These are phyloP conservation scores for Aureobasidium namibiae DNA, from an alignment of 2,329 filamentous ascomycete genomes.

Conservation along the genomic window DNA sequence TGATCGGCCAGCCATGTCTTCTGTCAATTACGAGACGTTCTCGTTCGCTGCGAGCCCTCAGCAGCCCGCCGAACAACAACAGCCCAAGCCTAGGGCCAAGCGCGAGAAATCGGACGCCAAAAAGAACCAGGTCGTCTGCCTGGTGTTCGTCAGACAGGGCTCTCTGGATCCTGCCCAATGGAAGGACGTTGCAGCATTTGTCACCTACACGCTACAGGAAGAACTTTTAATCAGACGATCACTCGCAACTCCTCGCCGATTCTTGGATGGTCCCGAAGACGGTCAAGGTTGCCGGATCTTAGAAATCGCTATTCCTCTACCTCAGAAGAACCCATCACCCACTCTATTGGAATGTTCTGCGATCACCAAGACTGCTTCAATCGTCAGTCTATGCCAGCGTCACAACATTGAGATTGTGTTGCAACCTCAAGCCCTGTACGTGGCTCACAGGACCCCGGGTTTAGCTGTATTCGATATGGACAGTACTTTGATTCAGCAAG, in stretches of 20 bases:
- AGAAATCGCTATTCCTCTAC: constrained; percentile 13
- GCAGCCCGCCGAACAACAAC: background rate
- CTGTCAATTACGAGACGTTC: constrained; percentile 12
- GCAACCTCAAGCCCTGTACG: constrained; percentile 15
- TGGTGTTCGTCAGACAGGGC: constrained; percentile 14
- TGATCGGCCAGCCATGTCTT: constrained; percentile 4
- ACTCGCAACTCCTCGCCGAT: constrained; percentile 10
- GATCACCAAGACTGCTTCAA: constrained; percentile 10
- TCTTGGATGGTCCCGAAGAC: constrained; percentile 12
- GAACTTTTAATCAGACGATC: constrained; percentile 10
- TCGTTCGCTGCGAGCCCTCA: constrained; percentile 11
- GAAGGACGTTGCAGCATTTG: constrained; percentile 11
- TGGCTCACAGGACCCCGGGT: constrained; percentile 34
- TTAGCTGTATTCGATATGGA: constrained; percentile 98
- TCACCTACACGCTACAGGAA: constrained; percentile 14
- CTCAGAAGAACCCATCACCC: constrained; percentile 8
- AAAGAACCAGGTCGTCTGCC: constrained; percentile 13
- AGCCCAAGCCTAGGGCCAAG: background rate
- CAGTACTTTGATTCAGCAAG: constrained; percentile 91
- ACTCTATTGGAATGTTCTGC: constrained; percentile 12
- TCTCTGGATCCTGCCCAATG: background rate
- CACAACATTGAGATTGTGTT: constrained; percentile 14
- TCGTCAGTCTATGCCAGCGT: constrained; percentile 8
- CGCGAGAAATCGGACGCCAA: constrained; percentile 1
- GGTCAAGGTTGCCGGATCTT: constrained; percentile 10